A percentile compares a stretch with the other conserved stretches of the same genome.
These are phyloP conservation scores for Phoma sp. DNA, from an alignment of 2,329 filamentous ascomycete genomes.

Conservation along the genomic window DNA sequence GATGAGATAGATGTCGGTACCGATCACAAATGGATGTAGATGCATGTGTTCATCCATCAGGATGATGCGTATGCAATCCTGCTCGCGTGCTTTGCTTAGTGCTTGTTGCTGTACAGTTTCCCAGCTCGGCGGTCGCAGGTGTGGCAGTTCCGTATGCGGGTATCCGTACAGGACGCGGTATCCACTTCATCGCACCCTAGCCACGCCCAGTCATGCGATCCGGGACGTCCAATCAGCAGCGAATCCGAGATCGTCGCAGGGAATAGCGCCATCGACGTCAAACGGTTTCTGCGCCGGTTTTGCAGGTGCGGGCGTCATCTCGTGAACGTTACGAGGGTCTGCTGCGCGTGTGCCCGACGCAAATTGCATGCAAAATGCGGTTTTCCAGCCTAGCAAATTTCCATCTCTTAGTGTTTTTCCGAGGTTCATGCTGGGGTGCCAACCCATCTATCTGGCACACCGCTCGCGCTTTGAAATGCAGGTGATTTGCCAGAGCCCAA, in stretches of 20 bases:
- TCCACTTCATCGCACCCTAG: constrained; percentile 10
- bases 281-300: constrained; percentile 11
- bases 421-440: constrained; percentile 32
- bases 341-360: constrained; percentile 29
- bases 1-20: too few relatives aligned
- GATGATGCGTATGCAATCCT: neutral
- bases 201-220: constrained; percentile 23
- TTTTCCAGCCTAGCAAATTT: constrained; percentile 13
- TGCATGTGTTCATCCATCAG: neutral
- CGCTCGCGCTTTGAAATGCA: constrained; percentile 30
- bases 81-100: neutral
- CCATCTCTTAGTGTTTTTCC: constrained; percentile 12
- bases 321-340: constrained; percentile 19
- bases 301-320: neutral
- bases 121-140: constrained; percentile 4
- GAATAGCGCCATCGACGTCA: constrained; percentile 19
- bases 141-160: constrained; percentile 3
- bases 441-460: constrained; percentile 49
- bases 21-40: too few relatives aligned
- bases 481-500: constrained; percentile 35
- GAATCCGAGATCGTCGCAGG: constrained; percentile 26
- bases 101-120: constrained; percentile 1
- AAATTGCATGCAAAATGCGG: constrained; percentile 1
- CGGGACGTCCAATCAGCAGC: constrained; percentile 21
- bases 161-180: constrained; percentile 2